Evolutionary conservation across 2,329 filamentous ascomycete genomes (phyloP).

Genomic region (Microcera coccophila): DNA sequence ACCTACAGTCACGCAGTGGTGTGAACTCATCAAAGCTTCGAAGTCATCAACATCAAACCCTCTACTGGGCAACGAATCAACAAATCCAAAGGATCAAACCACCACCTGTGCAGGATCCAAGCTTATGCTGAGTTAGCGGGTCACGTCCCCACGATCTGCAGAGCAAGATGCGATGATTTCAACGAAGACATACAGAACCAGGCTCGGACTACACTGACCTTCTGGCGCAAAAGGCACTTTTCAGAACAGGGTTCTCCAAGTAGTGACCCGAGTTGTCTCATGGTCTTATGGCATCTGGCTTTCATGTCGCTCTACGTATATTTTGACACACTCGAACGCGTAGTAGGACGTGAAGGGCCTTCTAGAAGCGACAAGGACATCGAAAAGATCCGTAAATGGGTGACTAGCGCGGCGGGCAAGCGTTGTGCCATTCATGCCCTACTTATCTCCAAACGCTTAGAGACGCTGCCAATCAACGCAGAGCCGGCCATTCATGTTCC

Average conservation of each 20-base stretch:
- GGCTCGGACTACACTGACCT: neutral
- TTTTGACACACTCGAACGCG: conserved; percentile 4
- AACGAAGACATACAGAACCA: neutral
- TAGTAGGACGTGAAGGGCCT: neutral
- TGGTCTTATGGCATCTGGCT: conserved; percentile 3
- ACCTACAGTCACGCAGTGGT: neutral
- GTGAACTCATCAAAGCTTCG: too few relatives aligned
- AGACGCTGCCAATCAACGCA: conserved; percentile 1
- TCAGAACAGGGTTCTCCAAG: neutral
- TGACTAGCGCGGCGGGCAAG: neutral
- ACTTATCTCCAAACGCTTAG: conserved; percentile 1
- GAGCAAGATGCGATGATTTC: neutral
- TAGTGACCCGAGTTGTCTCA: neutral
- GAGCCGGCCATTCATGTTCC: conserved; percentile 5
- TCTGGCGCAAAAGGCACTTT: neutral
- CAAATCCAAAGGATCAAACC: neutral
- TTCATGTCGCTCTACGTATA: conserved; percentile 2
- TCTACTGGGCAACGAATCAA: neutral
- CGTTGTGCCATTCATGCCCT: conserved; percentile 1
- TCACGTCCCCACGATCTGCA: neutral
- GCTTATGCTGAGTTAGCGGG: conserved; percentile 3
- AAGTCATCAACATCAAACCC: too few relatives aligned
- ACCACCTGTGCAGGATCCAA: conserved; percentile 1
- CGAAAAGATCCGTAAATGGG: neutral
- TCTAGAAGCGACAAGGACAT: neutral